A percentile compares a stretch with the other conserved stretches of the same genome.
These are phyloP conservation scores for Knoxdaviesia capensis DNA, from an alignment of 2,329 filamentous ascomycete species.

Conservation along the genomic window DNA sequence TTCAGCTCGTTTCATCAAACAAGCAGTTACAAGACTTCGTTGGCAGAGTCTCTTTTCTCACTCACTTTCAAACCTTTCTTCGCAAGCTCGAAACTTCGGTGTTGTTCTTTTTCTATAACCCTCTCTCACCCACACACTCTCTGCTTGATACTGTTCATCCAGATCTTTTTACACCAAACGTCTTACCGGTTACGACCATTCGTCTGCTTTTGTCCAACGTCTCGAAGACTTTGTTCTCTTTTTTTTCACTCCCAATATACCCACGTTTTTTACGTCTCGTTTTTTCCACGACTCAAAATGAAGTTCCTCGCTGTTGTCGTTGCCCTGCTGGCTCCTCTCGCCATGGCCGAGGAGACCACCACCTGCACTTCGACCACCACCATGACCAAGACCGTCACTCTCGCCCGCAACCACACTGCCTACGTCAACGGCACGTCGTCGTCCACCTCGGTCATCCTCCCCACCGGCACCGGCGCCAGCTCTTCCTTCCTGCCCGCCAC, in stretches of 20 bases:
- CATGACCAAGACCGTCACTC: conserved; percentile 29
- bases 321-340: conserved; percentile 30
- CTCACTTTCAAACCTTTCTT: no score
- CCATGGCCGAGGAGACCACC: conserved; percentile 23
- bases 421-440: conserved; percentile 1
- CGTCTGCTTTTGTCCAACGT: not conserved
- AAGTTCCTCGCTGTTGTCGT: conserved; percentile 22
- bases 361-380: conserved; percentile 29
- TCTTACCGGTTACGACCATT: not conserved
- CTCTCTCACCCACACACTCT: no score
- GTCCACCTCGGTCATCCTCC: conserved; percentile 15
- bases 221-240: not conserved
- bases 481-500: conserved; percentile 9
- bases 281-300: conserved; percentile 11
- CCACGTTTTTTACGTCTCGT: not conserved
- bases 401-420: conserved; percentile 21
- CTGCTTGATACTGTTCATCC: no score
- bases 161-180: no score
- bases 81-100: no score
- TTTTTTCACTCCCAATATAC: not conserved
- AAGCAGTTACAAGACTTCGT: no score
- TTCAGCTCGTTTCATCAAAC: no score
- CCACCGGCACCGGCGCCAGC: conserved; percentile 16
- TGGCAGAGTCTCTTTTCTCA: no score
- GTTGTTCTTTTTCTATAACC: no score